phyloP scores from a whole-genome alignment of 306 rosid genomes.

The Vigna reflexopilosa region DNA sequence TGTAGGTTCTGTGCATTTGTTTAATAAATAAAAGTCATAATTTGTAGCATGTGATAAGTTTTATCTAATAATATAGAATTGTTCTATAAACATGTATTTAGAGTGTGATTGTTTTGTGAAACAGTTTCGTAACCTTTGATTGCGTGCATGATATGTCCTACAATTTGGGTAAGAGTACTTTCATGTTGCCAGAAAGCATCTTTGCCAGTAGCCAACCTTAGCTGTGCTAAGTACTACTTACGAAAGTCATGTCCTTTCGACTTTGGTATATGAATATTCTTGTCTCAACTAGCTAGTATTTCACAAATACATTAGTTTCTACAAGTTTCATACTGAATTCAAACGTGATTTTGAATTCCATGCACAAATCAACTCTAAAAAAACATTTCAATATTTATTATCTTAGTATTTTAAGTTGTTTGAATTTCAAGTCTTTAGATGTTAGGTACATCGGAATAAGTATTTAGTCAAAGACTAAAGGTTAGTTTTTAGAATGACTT shows the following conservation, averaged over 20 bases:
- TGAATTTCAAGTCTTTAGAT: too few relatives aligned
- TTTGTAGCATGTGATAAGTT: too few relatives aligned
- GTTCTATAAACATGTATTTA: background rate
- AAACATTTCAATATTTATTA: background rate
- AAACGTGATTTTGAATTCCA: too few relatives aligned
- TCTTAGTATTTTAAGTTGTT: too few relatives aligned
- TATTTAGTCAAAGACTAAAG: too few relatives aligned
- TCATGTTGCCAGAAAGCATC: conserved; percentile 35
- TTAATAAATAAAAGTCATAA: too few relatives aligned
- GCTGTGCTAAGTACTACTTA: conserved; percentile 1
- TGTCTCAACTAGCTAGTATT: background rate
- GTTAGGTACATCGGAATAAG: too few relatives aligned
- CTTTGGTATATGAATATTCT: conserved; percentile 25
- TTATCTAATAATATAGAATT: background rate
- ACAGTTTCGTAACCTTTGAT: conserved; percentile 1
- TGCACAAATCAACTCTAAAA: too few relatives aligned
- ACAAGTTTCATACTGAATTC: too few relatives aligned
- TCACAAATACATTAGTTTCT: background rate
- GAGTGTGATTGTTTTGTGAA: background rate
- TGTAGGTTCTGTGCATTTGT: too few relatives aligned
- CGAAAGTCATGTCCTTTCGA: conserved; percentile 13
- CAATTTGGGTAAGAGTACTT: conserved; percentile 36
- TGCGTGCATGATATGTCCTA: conserved; percentile 44
- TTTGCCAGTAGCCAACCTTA: conserved; percentile 23
- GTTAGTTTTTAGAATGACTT: too few relatives aligned